These are phyloP conservation scores for Magnaporthiopsis poae DNA, from an alignment of 2,329 filamentous ascomycete species.

Conservation along the genomic window DNA sequence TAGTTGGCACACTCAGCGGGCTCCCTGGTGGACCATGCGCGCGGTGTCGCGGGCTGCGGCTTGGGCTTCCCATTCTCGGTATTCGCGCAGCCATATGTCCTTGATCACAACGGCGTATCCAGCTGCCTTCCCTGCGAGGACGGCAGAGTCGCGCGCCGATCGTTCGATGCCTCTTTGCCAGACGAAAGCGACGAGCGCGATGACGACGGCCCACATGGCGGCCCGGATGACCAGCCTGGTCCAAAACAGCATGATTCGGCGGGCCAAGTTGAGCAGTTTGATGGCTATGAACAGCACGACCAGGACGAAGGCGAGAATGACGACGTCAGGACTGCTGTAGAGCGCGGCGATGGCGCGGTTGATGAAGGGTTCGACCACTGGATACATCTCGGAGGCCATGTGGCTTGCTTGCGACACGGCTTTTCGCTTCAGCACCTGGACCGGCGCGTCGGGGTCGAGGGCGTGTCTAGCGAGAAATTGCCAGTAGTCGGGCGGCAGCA, in stretches of 20 bases:
- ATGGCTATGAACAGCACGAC: slow-evolving; percentile 49
- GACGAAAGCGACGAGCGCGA: slow-evolving; percentile 43
- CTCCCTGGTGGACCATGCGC: too few species aligned
- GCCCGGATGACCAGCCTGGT: slow-evolving; percentile 55
- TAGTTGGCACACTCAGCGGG: too few species aligned
- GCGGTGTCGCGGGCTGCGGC: slow-evolving; percentile 21
- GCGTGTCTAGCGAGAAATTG: slow-evolving; percentile 40
- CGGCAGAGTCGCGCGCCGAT: slow-evolving; percentile 48
- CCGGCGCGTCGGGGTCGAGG: slow-evolving; percentile 34
- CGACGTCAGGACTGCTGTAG: slow-evolving; percentile 31
- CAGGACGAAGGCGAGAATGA: slow-evolving; percentile 38
- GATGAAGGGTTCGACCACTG: slow-evolving; percentile 33
- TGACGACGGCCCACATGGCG: slow-evolving; percentile 53
- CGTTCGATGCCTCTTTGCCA: slow-evolving; percentile 58
- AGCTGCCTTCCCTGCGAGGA: slow-evolving; percentile 31
- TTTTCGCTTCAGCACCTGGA: slow-evolving; percentile 31
- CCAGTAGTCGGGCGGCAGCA: slow-evolving; percentile 30
- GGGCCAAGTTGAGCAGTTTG: slow-evolving; percentile 59
- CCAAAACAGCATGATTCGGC: slow-evolving; percentile 67
- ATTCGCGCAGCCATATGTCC: slow-evolving; percentile 48
- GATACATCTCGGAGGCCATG: slow-evolving; percentile 24
- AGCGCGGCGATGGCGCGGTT: slow-evolving; percentile 29
- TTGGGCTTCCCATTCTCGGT: slow-evolving; percentile 45
- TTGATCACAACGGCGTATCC: slow-evolving; percentile 39
- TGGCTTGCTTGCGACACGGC: slow-evolving; percentile 21